Base-by-base conservation (phyloP, 495 filamentous ascomycete genomes). In the Peziza echinospora region DNA sequence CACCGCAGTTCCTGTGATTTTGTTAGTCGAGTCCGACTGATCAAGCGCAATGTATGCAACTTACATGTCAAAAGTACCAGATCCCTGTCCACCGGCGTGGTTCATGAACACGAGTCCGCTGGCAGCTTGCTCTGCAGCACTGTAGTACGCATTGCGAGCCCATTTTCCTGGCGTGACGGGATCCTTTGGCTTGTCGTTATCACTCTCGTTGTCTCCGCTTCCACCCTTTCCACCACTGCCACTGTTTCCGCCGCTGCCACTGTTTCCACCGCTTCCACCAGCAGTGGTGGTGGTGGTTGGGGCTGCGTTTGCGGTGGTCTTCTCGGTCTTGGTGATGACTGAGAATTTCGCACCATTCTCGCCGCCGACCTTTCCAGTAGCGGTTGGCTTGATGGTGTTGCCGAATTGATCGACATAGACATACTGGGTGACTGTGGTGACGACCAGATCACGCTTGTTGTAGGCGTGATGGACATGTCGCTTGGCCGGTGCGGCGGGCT, bases 51-150 rank as follows among this genome's bases (percentile, higher is more conserved):
- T 24, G 43, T 30, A 48, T 9, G 24, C 26, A 10, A 64, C 67
- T 63, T 58, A 75, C 71, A 62, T 59, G 43, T 75, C 70, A 45
- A 64, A 79, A 25, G 63, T 63, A 16, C 77, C 75, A 22, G 77
- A 80, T 1, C 68, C 62, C 3, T 65, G 56, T 40, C 71, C 71
- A 49, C 77, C 78, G 37, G 65, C 58, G 59, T 80, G 75, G 48
- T 72, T 77, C 21, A 84, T 62, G 63, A 84, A 84, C 21, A 66
- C 68, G 2, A 84, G 51, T 5, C 76, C 77, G 1, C 75, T 60
- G 1, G 67, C 58, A 21, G 54, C 60, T 23, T 67, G 65, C 2
- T 58, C 47, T 0, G 53, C 58, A 2, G 77, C 63, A 52, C 70
- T 57, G 57, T 77, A 83, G 61, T 73, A 81, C 13, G 64, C 74